Conservation (phyloP, 176 grass and related monocot species). For the Rhipidocladum racemiflorum region DNA sequence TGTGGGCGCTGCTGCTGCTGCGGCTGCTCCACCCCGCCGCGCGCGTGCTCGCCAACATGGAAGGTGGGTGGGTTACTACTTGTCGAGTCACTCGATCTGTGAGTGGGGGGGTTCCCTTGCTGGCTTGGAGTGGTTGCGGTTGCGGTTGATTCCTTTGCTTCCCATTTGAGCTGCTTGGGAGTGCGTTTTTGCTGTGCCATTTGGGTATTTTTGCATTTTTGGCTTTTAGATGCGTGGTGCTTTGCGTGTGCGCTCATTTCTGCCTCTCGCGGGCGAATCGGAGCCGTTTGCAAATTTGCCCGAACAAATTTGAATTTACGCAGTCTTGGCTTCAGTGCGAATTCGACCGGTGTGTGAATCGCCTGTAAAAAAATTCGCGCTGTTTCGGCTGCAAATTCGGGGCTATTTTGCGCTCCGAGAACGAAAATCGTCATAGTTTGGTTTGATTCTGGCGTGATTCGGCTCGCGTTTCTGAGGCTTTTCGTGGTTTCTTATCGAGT, state of each 20-base stretch:
- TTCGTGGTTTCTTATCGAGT: not conserved
- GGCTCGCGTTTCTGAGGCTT: not conserved
- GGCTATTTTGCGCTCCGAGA: not conserved
- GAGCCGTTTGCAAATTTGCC: not conserved
- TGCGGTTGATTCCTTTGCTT: not conserved
- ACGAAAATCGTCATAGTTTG: not conserved
- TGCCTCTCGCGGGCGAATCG: not conserved
- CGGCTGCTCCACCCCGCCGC: conserved; percentile 41
- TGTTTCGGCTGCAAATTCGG: not conserved
- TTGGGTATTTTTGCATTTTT: not conserved
- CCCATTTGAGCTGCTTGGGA: not conserved
- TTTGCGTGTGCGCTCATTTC: not conserved
- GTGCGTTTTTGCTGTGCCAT: not conserved
- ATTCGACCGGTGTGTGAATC: not conserved
- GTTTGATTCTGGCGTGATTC: conserved; percentile 20
- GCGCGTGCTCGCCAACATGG: conserved; percentile 76
- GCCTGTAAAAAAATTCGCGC: not conserved
- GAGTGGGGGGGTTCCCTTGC: not conserved
- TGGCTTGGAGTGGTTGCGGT: not conserved
- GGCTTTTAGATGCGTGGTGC: not conserved
- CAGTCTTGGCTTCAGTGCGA: not conserved
- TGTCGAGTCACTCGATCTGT: not conserved
- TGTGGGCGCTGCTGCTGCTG: conserved; percentile 36
- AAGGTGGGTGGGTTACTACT: conserved; percentile 41
- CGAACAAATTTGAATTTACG: not conserved